Evolutionary conservation across 2,329 filamentous ascomycete species (phyloP).

Genomic region (Colletotrichum brevisporum): DNA sequence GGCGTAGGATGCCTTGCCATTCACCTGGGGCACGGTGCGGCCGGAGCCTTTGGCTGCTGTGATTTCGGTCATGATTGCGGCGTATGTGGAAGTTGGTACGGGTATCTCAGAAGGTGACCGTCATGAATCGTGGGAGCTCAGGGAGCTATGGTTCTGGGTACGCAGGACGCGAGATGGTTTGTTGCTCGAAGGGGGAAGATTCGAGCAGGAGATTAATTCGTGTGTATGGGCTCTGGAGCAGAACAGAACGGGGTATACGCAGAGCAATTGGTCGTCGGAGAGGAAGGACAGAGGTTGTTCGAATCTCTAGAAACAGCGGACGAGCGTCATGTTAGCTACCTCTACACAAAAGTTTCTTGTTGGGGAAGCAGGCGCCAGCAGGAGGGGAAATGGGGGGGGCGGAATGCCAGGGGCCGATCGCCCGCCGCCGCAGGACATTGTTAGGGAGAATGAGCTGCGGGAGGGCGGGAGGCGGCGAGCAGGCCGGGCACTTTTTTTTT

Average conservation of each 20-base stretch:
- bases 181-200: slow-evolving; percentile 36
- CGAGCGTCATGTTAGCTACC: slow-evolving; percentile 26
- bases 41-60: slow-evolving; percentile 58
- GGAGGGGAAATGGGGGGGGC: slow-evolving; percentile 24
- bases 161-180: slow-evolving; percentile 2
- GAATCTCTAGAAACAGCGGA: slow-evolving; percentile 29
- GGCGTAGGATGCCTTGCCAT: slow-evolving; percentile 77
- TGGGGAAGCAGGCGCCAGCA: slow-evolving; percentile 17
- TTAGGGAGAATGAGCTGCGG: slow-evolving; percentile 12
- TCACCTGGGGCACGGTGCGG: slow-evolving; percentile 66
- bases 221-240: slow-evolving; percentile 28
- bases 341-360: slow-evolving; percentile 34
- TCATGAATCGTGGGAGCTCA: slow-evolving; percentile 40
- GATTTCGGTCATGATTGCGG: slow-evolving; percentile 64
- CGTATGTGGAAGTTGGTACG: slow-evolving; percentile 25
- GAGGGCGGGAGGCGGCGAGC: slow-evolving; percentile 4
- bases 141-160: slow-evolving; percentile 32
- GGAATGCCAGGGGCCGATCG: slow-evolving; percentile 33
- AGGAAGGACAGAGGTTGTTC: slow-evolving; percentile 39
- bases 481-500: background rate
- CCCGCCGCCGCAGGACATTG: slow-evolving; percentile 20
- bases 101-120: slow-evolving; percentile 41
- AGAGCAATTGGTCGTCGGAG: slow-evolving; percentile 33
- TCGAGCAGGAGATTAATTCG: slow-evolving; percentile 39
- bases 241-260: slow-evolving; percentile 36